Evolutionary conservation across 805 yeast genomes (phyloP), one percentile per base, ranked within the genome.

Genomic region (Ogataea angusta): DNA sequence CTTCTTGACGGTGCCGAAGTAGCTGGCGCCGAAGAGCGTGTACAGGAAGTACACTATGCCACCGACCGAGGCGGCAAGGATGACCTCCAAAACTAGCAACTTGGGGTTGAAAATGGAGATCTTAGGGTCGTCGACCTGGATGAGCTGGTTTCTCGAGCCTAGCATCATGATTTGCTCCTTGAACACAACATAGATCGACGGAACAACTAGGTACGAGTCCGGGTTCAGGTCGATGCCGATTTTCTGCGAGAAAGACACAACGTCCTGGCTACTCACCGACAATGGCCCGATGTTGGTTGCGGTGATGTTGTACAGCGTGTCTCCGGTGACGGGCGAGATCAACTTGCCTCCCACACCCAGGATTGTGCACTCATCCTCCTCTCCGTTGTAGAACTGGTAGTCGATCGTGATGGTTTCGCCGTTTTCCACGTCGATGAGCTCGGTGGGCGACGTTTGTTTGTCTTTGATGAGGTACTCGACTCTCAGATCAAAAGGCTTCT

Each of bases 51-150:
- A 83, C 31, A 68, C 79, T 34, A 73, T 51, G 30, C 66, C 74
- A 37, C 67, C 80, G 21, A 80, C 38, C 14, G 80, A 60, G 16
- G 64, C 72, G 3, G 68, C 51, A 42, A 86, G 63, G 18, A 85
- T 50, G 12, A 77, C 37, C 57, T 80, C 83, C 49, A 84, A 73
- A 25, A 84, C 60, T 43, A 87, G 57, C 55, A 88, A 74, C 62
- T 81, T 79, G 10, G 90, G 93, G 58, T 85, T 77, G 64, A 82
- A 80, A 39, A 81, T 48, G 0, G 95, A 82, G 52, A 89, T 67
- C 42, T 81, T 73, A 26, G 73, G 75, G 53, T 88, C 95, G 9
- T 62, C 62, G 42, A 89, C 75, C 16, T 68, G 60, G 32, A 85
- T 66, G 44, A 80, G 63, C 54, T 78, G 80, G 36, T 78, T 74